Conservation (phyloP, 768 basidiomycete species). For the Lactarius sp. region DNA sequence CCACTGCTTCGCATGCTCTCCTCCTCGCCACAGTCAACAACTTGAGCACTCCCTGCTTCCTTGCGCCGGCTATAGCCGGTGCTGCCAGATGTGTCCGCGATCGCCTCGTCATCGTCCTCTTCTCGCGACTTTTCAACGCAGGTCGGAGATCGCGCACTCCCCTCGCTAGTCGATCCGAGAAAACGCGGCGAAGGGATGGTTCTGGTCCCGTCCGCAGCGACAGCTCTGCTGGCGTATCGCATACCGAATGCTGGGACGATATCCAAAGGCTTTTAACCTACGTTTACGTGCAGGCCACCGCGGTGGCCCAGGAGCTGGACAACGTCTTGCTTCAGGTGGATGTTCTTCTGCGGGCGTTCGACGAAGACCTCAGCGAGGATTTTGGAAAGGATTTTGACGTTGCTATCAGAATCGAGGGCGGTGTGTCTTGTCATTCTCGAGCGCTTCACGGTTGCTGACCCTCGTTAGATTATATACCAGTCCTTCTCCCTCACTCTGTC, state of each 20-base stretch:
- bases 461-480: constrained; percentile 24
- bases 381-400: constrained; percentile 37
- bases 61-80: constrained; percentile 48
- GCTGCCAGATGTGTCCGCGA: constrained; percentile 45
- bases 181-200: constrained; percentile 11
- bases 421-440: constrained; percentile 23
- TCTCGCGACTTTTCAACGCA: constrained; percentile 55
- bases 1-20: constrained; percentile 29
- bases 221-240: constrained; percentile 31
- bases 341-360: constrained; percentile 60
- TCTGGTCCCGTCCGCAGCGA: constrained; percentile 12
- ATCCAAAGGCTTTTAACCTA: constrained; percentile 76
- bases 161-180: constrained; percentile 3
- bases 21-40: constrained; percentile 52
- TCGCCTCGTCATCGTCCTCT: constrained; percentile 57
- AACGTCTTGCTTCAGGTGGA: constrained; percentile 74
- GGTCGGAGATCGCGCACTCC: constrained; percentile 20
- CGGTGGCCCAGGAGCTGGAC: constrained; percentile 59
- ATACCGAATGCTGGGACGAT: constrained; percentile 52
- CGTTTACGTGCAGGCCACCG: constrained; percentile 83
- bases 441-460: background rate
- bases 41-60: constrained; percentile 50
- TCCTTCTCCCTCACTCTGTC: constrained; percentile 24
- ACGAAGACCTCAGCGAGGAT: constrained; percentile 39
- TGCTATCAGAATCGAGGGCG: constrained; percentile 26